phyloP scores from a whole-genome alignment of 495 filamentous ascomycete species.

The Neurospora sp. region DNA sequence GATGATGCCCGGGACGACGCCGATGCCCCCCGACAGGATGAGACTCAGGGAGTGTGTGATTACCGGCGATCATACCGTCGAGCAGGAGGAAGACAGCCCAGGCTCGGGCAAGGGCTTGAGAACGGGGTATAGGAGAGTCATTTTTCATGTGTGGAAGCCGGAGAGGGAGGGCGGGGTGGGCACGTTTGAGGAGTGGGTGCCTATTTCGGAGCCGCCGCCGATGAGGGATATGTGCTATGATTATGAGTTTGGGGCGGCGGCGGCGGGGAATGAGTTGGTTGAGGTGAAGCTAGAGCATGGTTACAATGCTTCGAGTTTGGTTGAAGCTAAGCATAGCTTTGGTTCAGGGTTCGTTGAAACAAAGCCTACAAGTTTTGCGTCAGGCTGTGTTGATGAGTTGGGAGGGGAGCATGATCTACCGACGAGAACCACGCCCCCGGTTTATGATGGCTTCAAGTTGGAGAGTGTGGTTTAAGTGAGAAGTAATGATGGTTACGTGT shows the following conservation, averaged over 20 bases:
- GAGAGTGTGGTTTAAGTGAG: not conserved
- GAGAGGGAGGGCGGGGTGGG: not conserved
- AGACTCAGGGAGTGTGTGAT: not conserved
- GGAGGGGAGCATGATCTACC: not conserved
- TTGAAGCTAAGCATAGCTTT: not conserved
- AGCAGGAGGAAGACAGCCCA: not conserved
- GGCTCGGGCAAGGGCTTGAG: not conserved
- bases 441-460: not conserved
- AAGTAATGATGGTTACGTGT: not conserved
- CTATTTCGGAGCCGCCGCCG: not conserved
- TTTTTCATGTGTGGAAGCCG: not conserved
- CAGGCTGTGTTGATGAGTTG: not conserved
- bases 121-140: not conserved
- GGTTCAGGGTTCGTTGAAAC: not conserved
- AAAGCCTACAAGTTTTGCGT: not conserved
- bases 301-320: not conserved
- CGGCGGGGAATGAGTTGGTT: not conserved
- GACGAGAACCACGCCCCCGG: not conserved
- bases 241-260: not conserved
- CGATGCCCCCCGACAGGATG: not conserved
- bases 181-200: not conserved
- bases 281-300: not conserved
- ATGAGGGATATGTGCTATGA: not conserved
- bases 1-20: not conserved
- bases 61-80: not conserved